Conservation (phyloP, 331 rosid species). For the Ulmus americana region DNA sequence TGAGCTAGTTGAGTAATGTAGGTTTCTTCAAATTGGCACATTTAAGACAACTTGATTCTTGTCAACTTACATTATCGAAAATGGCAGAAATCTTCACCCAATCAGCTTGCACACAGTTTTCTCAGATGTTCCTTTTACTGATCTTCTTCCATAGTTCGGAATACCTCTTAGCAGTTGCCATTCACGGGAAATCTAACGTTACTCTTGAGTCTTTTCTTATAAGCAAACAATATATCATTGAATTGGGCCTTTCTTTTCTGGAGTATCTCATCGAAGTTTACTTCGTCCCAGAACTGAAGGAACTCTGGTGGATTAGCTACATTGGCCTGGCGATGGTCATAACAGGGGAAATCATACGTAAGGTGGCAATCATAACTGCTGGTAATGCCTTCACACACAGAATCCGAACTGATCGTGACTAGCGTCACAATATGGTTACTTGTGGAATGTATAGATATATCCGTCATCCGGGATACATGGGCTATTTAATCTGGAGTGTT, state of each 20-base stretch:
- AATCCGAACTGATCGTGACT: slow-evolving; percentile 44
- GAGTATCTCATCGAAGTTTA: slow-evolving; percentile 58
- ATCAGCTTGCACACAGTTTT: slow-evolving; percentile 61
- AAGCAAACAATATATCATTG: slow-evolving; percentile 55
- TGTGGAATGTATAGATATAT: slow-evolving; percentile 59
- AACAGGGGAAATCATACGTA: slow-evolving; percentile 67
- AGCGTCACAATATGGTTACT: slow-evolving; percentile 54
- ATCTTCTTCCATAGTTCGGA: slow-evolving; percentile 73
- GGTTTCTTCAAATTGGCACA: slow-evolving; percentile 19
- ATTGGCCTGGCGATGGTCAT: slow-evolving; percentile 57
- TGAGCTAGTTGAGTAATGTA: slow-evolving; percentile 22
- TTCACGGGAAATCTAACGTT: slow-evolving; percentile 66
- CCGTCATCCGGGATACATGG: slow-evolving; percentile 84
- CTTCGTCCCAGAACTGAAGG: slow-evolving; percentile 71
- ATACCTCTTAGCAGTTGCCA: slow-evolving; percentile 49
- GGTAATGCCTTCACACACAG: slow-evolving; percentile 73
- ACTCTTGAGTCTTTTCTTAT: slow-evolving; percentile 64
- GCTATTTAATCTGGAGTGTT: slow-evolving; percentile 79
- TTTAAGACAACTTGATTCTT: slow-evolving; percentile 18
- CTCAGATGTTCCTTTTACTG: slow-evolving; percentile 52
- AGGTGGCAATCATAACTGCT: slow-evolving; percentile 69
- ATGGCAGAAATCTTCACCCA: slow-evolving; percentile 56
- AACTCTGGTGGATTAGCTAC: slow-evolving; percentile 59
- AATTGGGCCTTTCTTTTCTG: slow-evolving; percentile 57
- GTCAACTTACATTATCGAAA: slow-evolving; percentile 23